Evolutionary conservation across 2,329 filamentous ascomycete species (phyloP), one percentile per base, ranked within the genome.

Genomic region (Westerdykella ornata): DNA sequence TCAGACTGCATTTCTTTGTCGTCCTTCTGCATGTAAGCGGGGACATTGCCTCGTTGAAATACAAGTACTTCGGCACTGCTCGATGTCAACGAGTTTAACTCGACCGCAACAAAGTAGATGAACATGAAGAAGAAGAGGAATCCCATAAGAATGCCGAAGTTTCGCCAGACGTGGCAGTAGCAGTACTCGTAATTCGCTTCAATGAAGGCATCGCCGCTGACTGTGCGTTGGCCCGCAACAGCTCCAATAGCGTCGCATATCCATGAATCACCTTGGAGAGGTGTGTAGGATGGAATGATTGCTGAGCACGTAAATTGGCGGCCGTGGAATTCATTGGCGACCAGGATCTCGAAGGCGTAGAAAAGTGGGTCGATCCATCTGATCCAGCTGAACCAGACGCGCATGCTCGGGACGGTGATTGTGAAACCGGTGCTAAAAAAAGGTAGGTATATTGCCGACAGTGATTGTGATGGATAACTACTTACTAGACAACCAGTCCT

Each of bases 261-360:
- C 59, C 56, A 51, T 30, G 59, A 46, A 43, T 52, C 41, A 49
- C 56, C 49, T 38, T 42, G 34, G 1, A 45, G 49, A 11, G 50
- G 41, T 18, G 60, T 53, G 39, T 68, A 68, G 6, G 59, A 42
- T 1, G 70, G 68, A 13, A 71, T 53, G 41, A 68, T 60, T 2
- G 49, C 31, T 4, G 65, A 62, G 48, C 69, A 66, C 3, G 57
- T 44, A 16, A 58, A 63, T 14, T 57, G 31, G 14, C 57, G 57
- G 8, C 59, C 59, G 30, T 65, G 5, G 49, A 65, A 62, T 62
- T 95, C 88, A 63, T 94, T 94, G 43, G 85, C 77, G 69, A 89
- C 80, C 13, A 94, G 70, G 0, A 80, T 74, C 62, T 94, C 87
- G 57, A 92, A 94, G 0, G 80, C 80, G 52, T 92, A 94, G 3